Conservation (phyloP, 371 early-diverging fungal genomes). For the Rhizopus arrhizus region DNA sequence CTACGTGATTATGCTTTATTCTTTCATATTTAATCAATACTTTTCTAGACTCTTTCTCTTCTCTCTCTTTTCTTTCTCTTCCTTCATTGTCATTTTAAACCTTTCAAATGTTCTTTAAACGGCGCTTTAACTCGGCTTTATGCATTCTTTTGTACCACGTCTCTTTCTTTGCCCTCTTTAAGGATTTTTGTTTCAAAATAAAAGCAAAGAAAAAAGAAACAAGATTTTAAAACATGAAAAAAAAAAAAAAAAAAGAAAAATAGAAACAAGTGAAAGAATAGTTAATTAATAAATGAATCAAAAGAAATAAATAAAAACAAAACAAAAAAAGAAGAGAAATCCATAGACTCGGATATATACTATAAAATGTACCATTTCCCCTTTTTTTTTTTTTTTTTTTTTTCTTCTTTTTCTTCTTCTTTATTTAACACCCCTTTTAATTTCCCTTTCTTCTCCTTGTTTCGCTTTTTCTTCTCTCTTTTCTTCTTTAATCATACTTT, state of each 20-base stretch:
- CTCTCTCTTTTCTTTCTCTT: not conserved
- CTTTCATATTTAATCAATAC: not conserved
- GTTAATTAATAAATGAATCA: too few relatives aligned
- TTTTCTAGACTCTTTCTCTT: not conserved
- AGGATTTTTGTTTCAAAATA: not conserved
- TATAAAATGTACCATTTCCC: not conserved
- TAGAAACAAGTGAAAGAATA: not conserved
- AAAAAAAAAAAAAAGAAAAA: not conserved
- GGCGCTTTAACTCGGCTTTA: not conserved
- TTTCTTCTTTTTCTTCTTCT: slow-evolving; percentile 1
- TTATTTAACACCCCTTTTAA: slow-evolving; percentile 5
- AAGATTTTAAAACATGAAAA: not conserved
- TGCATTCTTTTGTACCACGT: slow-evolving; percentile 1
- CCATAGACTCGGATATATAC: not conserved
- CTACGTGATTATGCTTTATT: too few relatives aligned
- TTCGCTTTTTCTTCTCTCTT: slow-evolving; percentile 3
- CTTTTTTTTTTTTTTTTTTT: not conserved
- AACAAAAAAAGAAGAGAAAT: not conserved
- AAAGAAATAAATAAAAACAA: not conserved
- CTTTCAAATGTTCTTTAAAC: not conserved
- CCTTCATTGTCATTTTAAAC: too few relatives aligned
- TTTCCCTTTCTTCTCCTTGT: not conserved
- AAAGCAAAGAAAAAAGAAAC: not conserved
- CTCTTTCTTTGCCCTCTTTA: not conserved
- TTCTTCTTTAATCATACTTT: not conserved